phyloP scores from a whole-genome alignment of 2,329 filamentous ascomycete species.

The Blastomyces percursus region DNA sequence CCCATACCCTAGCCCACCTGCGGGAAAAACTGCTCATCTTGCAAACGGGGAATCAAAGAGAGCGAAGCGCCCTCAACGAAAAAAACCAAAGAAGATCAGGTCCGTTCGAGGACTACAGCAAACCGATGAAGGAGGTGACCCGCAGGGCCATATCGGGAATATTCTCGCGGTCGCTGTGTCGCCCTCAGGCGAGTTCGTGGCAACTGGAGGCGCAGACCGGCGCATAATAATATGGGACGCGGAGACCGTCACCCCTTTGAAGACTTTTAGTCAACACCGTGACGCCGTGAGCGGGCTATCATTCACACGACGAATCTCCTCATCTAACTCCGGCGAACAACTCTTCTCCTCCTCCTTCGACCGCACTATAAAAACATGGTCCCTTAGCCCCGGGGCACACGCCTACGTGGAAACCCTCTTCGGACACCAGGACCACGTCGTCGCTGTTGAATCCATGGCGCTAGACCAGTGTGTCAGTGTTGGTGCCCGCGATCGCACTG shows the following conservation, averaged over 20 bases:
- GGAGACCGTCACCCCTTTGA: constrained; percentile 62
- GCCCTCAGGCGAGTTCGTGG: constrained; percentile 79
- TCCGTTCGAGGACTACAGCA: constrained; percentile 40
- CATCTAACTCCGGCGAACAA: constrained; percentile 55
- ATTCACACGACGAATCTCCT: constrained; percentile 64
- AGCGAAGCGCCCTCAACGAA: constrained; percentile 37
- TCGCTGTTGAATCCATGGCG: constrained; percentile 70
- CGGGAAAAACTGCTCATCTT: constrained; percentile 46
- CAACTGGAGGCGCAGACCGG: constrained; percentile 76
- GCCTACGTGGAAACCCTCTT: constrained; percentile 94
- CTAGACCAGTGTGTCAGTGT: constrained; percentile 86
- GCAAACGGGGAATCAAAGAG: constrained; percentile 53
- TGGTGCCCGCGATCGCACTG: constrained; percentile 81
- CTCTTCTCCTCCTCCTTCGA: constrained; percentile 85
- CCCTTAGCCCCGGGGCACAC: constrained; percentile 61
- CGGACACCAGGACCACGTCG: constrained; percentile 84
- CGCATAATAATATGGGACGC: constrained; percentile 84
- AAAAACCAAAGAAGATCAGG: constrained; percentile 37
- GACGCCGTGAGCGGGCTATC: constrained; percentile 75
- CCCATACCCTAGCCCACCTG: constrained; percentile 22
- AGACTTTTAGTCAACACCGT: constrained; percentile 82
- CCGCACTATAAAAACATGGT: constrained; percentile 92
- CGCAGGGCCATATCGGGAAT: constrained; percentile 64
- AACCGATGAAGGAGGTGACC: constrained; percentile 29
- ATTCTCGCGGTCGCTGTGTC: constrained; percentile 82